Evolutionary conservation across 495 filamentous ascomycete species (phyloP).

Genomic region (Rhypophila decipiens): DNA sequence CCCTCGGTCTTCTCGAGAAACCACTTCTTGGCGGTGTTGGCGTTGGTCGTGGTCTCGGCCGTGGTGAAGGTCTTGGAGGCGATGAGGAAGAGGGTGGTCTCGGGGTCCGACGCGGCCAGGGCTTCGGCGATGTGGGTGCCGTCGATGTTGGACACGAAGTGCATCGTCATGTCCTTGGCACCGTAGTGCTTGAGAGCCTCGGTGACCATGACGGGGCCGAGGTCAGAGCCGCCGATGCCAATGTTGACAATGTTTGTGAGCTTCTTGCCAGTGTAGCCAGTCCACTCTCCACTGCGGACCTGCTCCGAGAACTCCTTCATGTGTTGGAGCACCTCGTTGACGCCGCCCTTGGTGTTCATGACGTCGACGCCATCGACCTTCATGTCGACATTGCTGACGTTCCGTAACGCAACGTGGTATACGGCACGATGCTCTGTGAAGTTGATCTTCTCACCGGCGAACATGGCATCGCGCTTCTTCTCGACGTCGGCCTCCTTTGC

Average conservation of each 20-base stretch:
- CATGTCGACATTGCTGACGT: constrained; percentile 78
- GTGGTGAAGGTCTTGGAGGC: constrained; percentile 99
- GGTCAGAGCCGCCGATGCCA: constrained; percentile 95
- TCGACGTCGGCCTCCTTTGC: constrained; percentile 87
- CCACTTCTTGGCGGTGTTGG: constrained; percentile 93
- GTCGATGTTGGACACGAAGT: constrained; percentile 99
- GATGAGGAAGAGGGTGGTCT: constrained; percentile 95
- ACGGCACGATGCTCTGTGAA: constrained; percentile 96
- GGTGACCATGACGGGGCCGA: constrained; percentile 97
- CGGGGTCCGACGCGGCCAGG: constrained; percentile 78
- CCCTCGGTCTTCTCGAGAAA: constrained; percentile 75
- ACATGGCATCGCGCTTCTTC: constrained; percentile 94
- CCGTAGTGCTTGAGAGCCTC: constrained; percentile 95
- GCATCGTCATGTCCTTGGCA: constrained; percentile 73
- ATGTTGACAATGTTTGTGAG: constrained; percentile 95
- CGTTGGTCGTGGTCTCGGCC: constrained; percentile 93
- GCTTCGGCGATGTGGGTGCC: constrained; percentile 97
- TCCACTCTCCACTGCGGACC: constrained; percentile 93
- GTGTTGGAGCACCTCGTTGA: constrained; percentile 85
- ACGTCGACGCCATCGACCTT: constrained; percentile 92
- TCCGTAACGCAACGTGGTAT: constrained; percentile 90
- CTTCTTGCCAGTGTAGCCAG: constrained; percentile 96
- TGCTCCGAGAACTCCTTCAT: constrained; percentile 97
- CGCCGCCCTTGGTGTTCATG: constrained; percentile 64
- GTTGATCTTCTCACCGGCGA: constrained; percentile 96